A percentile compares a stretch with the other conserved stretches of the same genome.
Conservation (phyloP, 306 rosid species). For the Senna tora region DNA sequence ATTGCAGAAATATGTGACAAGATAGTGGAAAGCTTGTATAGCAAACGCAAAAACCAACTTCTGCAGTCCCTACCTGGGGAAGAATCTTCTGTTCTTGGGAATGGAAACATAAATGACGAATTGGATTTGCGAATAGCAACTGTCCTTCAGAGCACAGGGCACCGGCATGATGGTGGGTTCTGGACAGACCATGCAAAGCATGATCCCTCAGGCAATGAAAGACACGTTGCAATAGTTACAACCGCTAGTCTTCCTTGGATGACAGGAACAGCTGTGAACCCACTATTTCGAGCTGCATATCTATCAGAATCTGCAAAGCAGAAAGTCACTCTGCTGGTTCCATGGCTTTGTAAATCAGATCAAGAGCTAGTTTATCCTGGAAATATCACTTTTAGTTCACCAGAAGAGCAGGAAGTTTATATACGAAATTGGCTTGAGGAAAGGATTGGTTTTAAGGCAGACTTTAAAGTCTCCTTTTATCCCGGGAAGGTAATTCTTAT, state of each 20-base stretch:
- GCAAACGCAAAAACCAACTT: conserved; percentile 75
- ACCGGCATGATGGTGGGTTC: conserved; percentile 83
- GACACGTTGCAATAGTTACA: conserved; percentile 94
- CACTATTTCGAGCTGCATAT: conserved; percentile 96
- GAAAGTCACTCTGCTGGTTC: conserved; percentile 88
- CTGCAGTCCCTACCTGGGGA: conserved; percentile 58
- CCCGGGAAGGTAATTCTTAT: conserved; percentile 82
- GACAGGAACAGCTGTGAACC: conserved; percentile 99
- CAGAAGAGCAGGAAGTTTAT: conserved; percentile 89
- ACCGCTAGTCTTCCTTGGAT: conserved; percentile 99
- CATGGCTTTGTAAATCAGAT: conserved; percentile 94
- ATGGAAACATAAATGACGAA: conserved; percentile 76
- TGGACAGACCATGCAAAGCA: conserved; percentile 80
- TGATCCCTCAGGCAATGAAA: conserved; percentile 55
- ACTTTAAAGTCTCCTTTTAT: conserved; percentile 91
- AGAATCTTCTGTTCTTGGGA: conserved; percentile 67
- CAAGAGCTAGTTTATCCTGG: conserved; percentile 89
- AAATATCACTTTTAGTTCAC: conserved; percentile 79
- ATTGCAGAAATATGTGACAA: conserved; percentile 86
- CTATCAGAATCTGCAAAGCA: conserved; percentile 78
- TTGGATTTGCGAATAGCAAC: conserved; percentile 86
- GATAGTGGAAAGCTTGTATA: conserved; percentile 85
- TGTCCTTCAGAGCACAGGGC: conserved; percentile 96
- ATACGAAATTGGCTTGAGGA: conserved; percentile 98
- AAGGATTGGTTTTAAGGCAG: conserved; percentile 87